Evolutionary conservation across 129 eudicot genomes (phyloP), one percentile per base, ranked within the genome.

Genomic region (Glebionis coronaria): DNA sequence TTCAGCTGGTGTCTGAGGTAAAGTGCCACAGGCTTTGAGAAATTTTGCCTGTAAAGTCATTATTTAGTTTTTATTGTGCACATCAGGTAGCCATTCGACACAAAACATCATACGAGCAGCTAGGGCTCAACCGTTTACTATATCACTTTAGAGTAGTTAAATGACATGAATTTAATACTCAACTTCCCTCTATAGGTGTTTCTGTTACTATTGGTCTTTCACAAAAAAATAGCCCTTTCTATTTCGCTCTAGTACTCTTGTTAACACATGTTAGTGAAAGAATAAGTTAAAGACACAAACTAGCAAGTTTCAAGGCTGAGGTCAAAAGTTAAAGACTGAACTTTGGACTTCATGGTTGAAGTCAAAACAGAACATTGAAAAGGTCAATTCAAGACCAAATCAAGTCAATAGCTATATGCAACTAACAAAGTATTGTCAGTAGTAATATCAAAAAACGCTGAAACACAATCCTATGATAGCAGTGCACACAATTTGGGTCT

Each of bases 11-110:
- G 96, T 92, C 72, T 86, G 79, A 11, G 82, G 85, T 78, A 92
- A 45, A 64, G 98, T 92, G 52, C 96, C 96, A 69, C 95, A 86
- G 63, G 95, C 88, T 80, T 88, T 88, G 40, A 92, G 95, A 56
- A 88, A 88, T 59, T 71, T 80, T 12, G 95, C 97, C 95, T 90
- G 88, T 20, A 16, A 56, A 56, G 67, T 56, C 18, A 44, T 4
- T 42, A 73, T 19, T 56, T 57, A 29, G 61, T 19, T 56, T 45
- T 9, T 45, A 8, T 6, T 31, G 50, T 40, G 16, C 62, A 47
- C 31, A 74, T 23, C 12, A 3, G 3, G 49, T 61, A 40, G 50
- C 10, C 53, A 55, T 2, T 31, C 9, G 63, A 40, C 46, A 46
- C 21, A 44, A 20, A 44, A 60, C 55, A 68, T 38, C 64, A 42